phyloP scores from a whole-genome alignment of 2,329 filamentous ascomycete species.

The Polychaeton citri region DNA sequence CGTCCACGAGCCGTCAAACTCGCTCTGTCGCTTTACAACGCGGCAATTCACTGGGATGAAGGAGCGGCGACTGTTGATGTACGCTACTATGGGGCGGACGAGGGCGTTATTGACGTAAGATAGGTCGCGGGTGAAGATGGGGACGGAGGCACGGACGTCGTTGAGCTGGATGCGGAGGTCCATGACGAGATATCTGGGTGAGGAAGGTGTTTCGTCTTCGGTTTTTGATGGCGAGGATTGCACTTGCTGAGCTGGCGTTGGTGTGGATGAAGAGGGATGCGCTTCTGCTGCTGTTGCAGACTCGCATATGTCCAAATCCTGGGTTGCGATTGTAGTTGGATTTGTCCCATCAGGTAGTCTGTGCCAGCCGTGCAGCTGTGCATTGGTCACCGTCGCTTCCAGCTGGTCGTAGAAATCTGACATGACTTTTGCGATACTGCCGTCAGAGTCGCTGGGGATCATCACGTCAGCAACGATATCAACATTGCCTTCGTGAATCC shows the following conservation, averaged over 20 bases:
- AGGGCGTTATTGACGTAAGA: slow-evolving; percentile 95
- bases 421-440: slow-evolving; percentile 85
- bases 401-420: slow-evolving; percentile 94
- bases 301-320: slow-evolving; percentile 1
- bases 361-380: slow-evolving; percentile 4
- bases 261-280: slow-evolving; percentile 2
- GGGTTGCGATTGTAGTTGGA: slow-evolving; percentile 8
- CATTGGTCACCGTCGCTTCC: slow-evolving; percentile 74
- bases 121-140: slow-evolving; percentile 79
- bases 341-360: slow-evolving; percentile 3
- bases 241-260: not conserved
- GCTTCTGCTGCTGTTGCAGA: slow-evolving; percentile 1
- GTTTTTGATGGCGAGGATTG: slow-evolving; percentile 1
- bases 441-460: slow-evolving; percentile 78
- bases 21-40: slow-evolving; percentile 73
- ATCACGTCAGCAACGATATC: slow-evolving; percentile 94
- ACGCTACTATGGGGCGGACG: slow-evolving; percentile 89
- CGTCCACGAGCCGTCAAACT: slow-evolving; percentile 94
- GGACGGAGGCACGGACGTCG: slow-evolving; percentile 83
- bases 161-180: slow-evolving; percentile 92
- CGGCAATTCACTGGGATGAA: slow-evolving; percentile 94
- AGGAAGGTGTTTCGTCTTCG: slow-evolving; percentile 40
- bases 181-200: slow-evolving; percentile 65
- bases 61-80: slow-evolving; percentile 89
- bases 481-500: slow-evolving; percentile 95